A percentile compares a stretch with the other conserved stretches of the same genome.
These are phyloP conservation scores for Musa balbisiana DNA, from an alignment of 202 grass and related monocot genomes.

Conservation along the genomic window DNA sequence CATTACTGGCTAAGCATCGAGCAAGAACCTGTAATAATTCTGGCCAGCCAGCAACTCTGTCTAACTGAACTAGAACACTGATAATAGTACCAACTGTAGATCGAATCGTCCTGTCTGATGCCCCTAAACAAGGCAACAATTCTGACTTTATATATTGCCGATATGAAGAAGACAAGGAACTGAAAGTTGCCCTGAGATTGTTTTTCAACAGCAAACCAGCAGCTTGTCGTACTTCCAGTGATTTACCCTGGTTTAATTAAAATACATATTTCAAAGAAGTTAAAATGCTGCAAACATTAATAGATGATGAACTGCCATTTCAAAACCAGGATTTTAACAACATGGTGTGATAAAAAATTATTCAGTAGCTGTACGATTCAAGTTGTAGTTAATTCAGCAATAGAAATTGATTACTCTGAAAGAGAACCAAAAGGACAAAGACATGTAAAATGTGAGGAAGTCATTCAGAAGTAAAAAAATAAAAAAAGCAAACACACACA, in stretches of 20 bases:
- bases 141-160: conserved; percentile 80
- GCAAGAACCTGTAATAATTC: conserved; percentile 81
- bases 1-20: conserved; percentile 76
- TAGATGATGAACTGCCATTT: too few relatives aligned
- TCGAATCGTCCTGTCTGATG: conserved; percentile 64
- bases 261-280: neutral
- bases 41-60: conserved; percentile 69
- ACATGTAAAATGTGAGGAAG: too few relatives aligned
- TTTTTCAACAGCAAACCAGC: conserved; percentile 89
- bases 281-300: neutral
- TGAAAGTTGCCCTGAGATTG: conserved; percentile 55
- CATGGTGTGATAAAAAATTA: too few relatives aligned
- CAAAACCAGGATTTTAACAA: too few relatives aligned
- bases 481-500: too few relatives aligned
- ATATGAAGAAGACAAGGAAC: conserved; percentile 45
- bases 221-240: conserved; percentile 84
- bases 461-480: too few relatives aligned
- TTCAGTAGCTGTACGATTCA: too few relatives aligned
- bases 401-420: too few relatives aligned
- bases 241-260: conserved; percentile 51
- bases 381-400: too few relatives aligned
- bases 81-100: conserved; percentile 93
- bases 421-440: too few relatives aligned
- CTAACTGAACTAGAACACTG: conserved; percentile 81
- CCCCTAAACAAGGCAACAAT: conserved; percentile 75